Base-by-base conservation (phyloP, 116 monocot genomes). In the Zostera marina region DNA sequence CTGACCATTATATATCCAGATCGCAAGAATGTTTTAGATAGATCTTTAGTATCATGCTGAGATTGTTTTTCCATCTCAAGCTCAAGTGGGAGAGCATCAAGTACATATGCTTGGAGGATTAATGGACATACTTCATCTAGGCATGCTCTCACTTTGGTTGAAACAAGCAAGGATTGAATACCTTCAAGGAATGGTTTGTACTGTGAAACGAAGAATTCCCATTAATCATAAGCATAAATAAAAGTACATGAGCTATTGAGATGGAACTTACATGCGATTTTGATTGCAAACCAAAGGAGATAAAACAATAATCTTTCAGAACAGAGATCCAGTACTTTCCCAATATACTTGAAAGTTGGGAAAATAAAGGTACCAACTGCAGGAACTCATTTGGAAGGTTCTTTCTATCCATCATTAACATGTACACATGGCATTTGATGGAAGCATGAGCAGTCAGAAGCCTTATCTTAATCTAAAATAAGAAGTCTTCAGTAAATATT, bases 401-500 rank as follows among this genome's bases (percentile, higher is more conserved):
- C 44, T 67, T 66, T 54, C 70, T 63, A 44, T 74, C 67, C 54
- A 67, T 76, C 40, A 77, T 58, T 24, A 85, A 68, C 21, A 62
- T 70, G 67, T 82, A 96, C 22, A 78, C 80, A 73, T 76, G 83
- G 63, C 82, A 74, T 66, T 82, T 89, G 58, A 96, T 74, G 57
- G 96, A 85, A 32, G 96, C 96, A 85, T 96, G 96, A 47, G 96
- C 96, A 57, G 82, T 77, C 69, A 96, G 52, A 21, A 96, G 76
- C 63, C 85, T 75, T 43, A 89, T 59, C 69, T 96, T 96, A 56
- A 96, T 89, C 96, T 96, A 55, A 60, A 72, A 41, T 54, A 54
- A 1, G 60, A 41, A 46, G 16, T 6, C 13, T 14, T 20, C 17
- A 52, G 41, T 24, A 43, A 56, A 13, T 44, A 59, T 40, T 24